Evolutionary conservation across 2,329 filamentous ascomycete genomes (phyloP).

Genomic region (Coniella vitis): DNA sequence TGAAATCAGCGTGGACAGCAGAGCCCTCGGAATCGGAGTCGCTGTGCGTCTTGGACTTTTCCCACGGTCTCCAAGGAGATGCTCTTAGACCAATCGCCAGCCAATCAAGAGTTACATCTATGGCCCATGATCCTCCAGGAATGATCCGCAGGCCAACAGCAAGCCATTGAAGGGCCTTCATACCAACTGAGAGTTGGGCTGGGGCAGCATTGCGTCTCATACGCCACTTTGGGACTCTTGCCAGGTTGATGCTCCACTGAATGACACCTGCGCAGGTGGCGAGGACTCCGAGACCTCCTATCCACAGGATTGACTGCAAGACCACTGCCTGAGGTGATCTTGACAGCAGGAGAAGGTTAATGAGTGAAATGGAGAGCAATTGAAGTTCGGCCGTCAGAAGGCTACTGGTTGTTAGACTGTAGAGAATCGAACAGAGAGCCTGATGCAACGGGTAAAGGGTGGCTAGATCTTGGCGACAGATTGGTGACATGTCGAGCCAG

Average conservation of each 20-base stretch:
- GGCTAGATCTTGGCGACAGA: constrained; percentile 24
- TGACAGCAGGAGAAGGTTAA: constrained; percentile 74
- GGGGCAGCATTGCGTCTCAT: constrained; percentile 53
- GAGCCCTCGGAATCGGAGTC: constrained; percentile 26
- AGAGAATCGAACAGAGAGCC: constrained; percentile 63
- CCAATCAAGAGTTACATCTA: not conserved
- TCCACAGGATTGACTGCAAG: constrained; percentile 78
- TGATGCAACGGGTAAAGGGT: constrained; percentile 76
- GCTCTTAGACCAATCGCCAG: constrained; percentile 22
- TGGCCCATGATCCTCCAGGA: constrained; percentile 7
- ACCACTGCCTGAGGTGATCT: constrained; percentile 77
- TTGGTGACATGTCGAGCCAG: not conserved
- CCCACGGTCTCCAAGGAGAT: constrained; percentile 21
- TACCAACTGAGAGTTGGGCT: constrained; percentile 29
- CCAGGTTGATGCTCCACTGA: constrained; percentile 76
- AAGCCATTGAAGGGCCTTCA: constrained; percentile 24
- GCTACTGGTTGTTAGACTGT: constrained; percentile 82
- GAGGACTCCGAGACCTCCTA: constrained; percentile 71
- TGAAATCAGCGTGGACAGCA: constrained; percentile 24
- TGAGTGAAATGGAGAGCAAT: constrained; percentile 72
- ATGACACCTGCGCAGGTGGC: constrained; percentile 68
- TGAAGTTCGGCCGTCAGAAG: constrained; percentile 82
- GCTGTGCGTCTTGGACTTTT: constrained; percentile 25
- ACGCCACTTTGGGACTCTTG: constrained; percentile 85
- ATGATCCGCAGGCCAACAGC: constrained; percentile 24